phyloP scores from a whole-genome alignment of 176 grass and related monocot species.

The Juncus effusus region DNA sequence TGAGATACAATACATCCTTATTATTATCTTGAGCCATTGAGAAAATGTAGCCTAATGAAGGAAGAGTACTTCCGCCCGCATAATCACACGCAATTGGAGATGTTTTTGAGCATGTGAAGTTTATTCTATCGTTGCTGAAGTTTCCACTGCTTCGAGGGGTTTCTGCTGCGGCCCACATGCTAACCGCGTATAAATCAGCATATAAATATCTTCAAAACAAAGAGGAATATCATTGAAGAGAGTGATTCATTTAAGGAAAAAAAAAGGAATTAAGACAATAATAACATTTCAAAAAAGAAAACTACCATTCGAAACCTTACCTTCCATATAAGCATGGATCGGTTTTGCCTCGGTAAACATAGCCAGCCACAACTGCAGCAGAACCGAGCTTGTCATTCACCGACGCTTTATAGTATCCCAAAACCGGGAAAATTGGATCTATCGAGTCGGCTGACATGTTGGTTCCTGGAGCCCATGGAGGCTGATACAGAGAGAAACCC shows the following conservation, averaged over 20 bases:
- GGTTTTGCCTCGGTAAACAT: conserved; percentile 61
- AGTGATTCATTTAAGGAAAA: neutral
- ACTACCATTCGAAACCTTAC: conserved; percentile 6
- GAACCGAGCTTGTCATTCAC: conserved; percentile 69
- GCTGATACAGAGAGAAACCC: conserved; percentile 24
- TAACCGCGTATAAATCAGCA: conserved; percentile 63
- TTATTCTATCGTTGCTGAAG: conserved; percentile 32
- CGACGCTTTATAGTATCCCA: conserved; percentile 51
- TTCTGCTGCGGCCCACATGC: conserved; percentile 50
- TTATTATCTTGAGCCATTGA: conserved; percentile 77
- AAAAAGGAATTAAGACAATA: too few relatives aligned
- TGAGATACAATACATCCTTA: conserved; percentile 60
- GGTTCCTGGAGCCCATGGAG: conserved; percentile 47
- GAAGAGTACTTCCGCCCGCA: conserved; percentile 50
- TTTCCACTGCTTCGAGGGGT: conserved; percentile 52
- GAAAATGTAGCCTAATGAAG: conserved; percentile 69
- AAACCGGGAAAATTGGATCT: conserved; percentile 54
- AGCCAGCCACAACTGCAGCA: conserved; percentile 66
- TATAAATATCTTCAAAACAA: conserved; percentile 55
- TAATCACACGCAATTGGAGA: conserved; percentile 75
- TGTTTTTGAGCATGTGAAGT: conserved; percentile 51
- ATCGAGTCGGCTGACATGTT: conserved; percentile 66
- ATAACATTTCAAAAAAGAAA: too few relatives aligned
- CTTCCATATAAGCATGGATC: conserved; percentile 77
- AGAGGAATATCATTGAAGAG: neutral